Evolutionary conservation across 2,329 filamentous ascomycete genomes (phyloP).

Genomic region (Venturia effusa): DNA sequence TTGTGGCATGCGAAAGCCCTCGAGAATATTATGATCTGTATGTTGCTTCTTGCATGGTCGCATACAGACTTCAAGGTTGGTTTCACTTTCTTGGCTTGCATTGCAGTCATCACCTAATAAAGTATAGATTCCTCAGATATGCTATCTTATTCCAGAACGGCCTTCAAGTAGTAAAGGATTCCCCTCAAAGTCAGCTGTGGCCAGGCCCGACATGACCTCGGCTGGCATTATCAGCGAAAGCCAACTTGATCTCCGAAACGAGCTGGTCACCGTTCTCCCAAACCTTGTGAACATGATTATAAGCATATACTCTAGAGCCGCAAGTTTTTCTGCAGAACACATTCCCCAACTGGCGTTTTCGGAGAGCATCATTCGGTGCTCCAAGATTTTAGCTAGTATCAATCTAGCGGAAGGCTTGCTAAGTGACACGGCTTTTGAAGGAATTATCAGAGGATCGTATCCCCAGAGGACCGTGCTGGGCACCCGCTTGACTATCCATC

Average conservation of each 20-base stretch:
- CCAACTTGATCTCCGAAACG: slow-evolving; percentile 25
- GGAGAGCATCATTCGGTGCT: slow-evolving; percentile 63
- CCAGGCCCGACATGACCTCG: background rate
- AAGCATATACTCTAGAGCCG: slow-evolving; percentile 60
- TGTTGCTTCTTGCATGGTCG: slow-evolving; percentile 76
- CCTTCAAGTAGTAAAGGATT: slow-evolving; percentile 24
- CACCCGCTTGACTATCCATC: slow-evolving; percentile 33
- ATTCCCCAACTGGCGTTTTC: slow-evolving; percentile 61
- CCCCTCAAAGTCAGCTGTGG: slow-evolving; percentile 2
- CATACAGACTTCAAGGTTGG: slow-evolving; percentile 61
- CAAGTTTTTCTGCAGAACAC: slow-evolving; percentile 51
- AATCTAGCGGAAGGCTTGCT: slow-evolving; percentile 56
- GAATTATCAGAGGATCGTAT: slow-evolving; percentile 31
- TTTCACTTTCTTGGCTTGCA: slow-evolving; percentile 28
- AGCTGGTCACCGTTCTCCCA: slow-evolving; percentile 50
- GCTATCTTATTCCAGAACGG: slow-evolving; percentile 41
- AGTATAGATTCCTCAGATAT: slow-evolving; percentile 40
- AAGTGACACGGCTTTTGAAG: slow-evolving; percentile 43
- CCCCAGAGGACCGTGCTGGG: slow-evolving; percentile 25
- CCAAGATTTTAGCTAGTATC: slow-evolving; percentile 56
- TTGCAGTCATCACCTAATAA: background rate
- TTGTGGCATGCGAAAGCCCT: slow-evolving; percentile 96
- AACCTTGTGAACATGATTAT: slow-evolving; percentile 67
- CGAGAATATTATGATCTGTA: slow-evolving; percentile 72
- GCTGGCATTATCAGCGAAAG: slow-evolving; percentile 14